phyloP scores from a whole-genome alignment of 805 yeast genomes.

The Candida schatavii region DNA sequence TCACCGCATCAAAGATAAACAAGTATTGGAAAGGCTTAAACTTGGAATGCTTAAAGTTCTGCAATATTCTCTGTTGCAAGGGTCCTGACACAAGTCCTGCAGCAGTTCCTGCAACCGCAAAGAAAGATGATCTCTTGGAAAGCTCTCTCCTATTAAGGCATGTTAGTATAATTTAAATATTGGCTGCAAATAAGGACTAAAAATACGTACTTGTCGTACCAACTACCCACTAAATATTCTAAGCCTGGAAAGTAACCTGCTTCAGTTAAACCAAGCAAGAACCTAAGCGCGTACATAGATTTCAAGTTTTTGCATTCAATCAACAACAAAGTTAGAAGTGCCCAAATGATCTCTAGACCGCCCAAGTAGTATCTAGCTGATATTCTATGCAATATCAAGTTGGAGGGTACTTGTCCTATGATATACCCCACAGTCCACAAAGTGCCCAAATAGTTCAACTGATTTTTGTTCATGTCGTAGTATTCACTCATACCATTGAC shows the following conservation, averaged over 20 bases:
- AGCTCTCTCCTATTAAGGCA: constrained; percentile 18
- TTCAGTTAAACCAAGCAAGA: constrained; percentile 44
- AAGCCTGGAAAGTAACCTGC: constrained; percentile 57
- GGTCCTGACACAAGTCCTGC: constrained; percentile 33
- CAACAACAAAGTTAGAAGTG: constrained; percentile 25
- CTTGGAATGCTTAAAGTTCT: constrained; percentile 18
- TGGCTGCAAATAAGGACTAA: constrained; percentile 4
- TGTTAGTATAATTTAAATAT: not conserved
- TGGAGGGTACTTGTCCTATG: constrained; percentile 50
- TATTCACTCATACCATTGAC: constrained; percentile 47
- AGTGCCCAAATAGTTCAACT: constrained; percentile 44
- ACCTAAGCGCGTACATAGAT: constrained; percentile 28
- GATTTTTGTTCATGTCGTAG: constrained; percentile 38
- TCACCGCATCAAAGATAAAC: constrained; percentile 32
- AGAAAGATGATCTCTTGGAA: constrained; percentile 26
- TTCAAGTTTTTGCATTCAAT: constrained; percentile 21
- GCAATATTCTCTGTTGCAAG: constrained; percentile 26
- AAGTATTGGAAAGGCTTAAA: constrained; percentile 33
- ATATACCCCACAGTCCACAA: constrained; percentile 52
- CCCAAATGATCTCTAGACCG: constrained; percentile 33
- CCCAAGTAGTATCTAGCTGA: constrained; percentile 37
- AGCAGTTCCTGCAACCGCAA: constrained; percentile 27
- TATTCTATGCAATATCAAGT: constrained; percentile 31
- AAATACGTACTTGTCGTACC: constrained; percentile 7
- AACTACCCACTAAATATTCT: constrained; percentile 44